These are phyloP conservation scores for Knoxia roxburghii DNA, from an alignment of 257 asterid species.

Conservation along the genomic window DNA sequence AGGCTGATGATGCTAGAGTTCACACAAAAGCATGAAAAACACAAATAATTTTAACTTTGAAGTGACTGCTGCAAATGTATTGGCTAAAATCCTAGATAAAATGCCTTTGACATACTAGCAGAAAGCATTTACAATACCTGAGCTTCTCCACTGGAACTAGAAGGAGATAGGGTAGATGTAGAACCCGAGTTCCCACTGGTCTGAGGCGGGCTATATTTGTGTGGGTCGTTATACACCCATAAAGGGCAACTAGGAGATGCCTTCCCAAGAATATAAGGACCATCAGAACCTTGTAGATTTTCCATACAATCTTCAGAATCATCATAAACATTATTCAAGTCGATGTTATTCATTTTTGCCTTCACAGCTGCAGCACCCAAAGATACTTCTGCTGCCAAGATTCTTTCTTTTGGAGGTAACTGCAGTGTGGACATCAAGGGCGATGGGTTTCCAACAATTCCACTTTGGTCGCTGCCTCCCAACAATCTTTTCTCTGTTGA, in stretches of 20 bases:
- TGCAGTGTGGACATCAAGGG: constrained; percentile 31
- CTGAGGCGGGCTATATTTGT: constrained; percentile 54
- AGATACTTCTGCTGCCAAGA: constrained; percentile 29
- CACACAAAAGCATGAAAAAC: not conserved
- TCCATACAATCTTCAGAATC: constrained; percentile 70
- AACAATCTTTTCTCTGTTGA: constrained; percentile 14
- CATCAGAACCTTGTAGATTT: constrained; percentile 33
- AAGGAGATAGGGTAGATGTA: constrained; percentile 61
- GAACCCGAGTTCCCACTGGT: constrained; percentile 75
- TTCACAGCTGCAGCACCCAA: constrained; percentile 31
- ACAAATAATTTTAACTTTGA: not conserved
- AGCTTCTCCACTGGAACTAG: constrained; percentile 83
- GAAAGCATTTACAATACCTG: constrained; percentile 44
- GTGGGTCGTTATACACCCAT: constrained; percentile 47
- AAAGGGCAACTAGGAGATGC: constrained; percentile 38
- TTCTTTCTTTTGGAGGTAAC: constrained; percentile 32
- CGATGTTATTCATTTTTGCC: constrained; percentile 46
- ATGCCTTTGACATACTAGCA: not conserved
- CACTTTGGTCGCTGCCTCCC: constrained; percentile 33
- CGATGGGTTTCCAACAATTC: constrained; percentile 29
- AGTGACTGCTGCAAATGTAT: not conserved
- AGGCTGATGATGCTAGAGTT: not conserved
- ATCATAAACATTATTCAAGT: constrained; percentile 74
- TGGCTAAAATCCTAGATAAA: constrained; percentile 2
- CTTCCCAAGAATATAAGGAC: constrained; percentile 32